Evolutionary conservation across 2,329 filamentous ascomycete species (phyloP).

Genomic region (Beauveria asiatica): DNA sequence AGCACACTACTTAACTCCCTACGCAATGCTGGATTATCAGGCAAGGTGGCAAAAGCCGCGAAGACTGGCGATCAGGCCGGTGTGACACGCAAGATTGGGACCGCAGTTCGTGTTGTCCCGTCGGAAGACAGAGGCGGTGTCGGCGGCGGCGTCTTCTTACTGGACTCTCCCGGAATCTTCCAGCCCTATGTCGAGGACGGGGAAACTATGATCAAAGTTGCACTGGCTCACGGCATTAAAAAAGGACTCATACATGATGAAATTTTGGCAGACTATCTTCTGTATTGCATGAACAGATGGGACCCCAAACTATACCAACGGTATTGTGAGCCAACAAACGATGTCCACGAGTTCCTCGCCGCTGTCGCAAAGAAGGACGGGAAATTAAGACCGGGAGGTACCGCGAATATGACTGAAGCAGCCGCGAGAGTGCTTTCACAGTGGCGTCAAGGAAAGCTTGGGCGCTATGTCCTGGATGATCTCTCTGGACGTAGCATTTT

Average conservation of each 20-base stretch:
- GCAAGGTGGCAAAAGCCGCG: slow-evolving; percentile 55
- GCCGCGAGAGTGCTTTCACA: slow-evolving; percentile 74
- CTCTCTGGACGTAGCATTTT: slow-evolving; percentile 51
- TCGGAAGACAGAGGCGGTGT: slow-evolving; percentile 32
- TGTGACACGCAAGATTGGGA: slow-evolving; percentile 77
- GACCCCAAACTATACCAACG: slow-evolving; percentile 53
- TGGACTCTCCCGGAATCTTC: slow-evolving; percentile 94
- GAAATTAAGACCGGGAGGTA: slow-evolving; percentile 63
- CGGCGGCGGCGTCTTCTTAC: slow-evolving; percentile 64
- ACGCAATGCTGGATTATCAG: slow-evolving; percentile 52
- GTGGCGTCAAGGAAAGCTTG: slow-evolving; percentile 71
- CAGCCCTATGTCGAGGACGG: slow-evolving; percentile 80
- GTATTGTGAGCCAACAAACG: slow-evolving; percentile 70
- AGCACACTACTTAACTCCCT: slow-evolving; percentile 87
- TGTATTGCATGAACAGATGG: slow-evolving; percentile 70
- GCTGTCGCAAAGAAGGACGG: slow-evolving; percentile 67
- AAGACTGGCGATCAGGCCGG: slow-evolving; percentile 81
- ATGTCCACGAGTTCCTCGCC: slow-evolving; percentile 64
- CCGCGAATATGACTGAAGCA: slow-evolving; percentile 60
- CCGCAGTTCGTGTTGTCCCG: slow-evolving; percentile 66
- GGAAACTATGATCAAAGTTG: slow-evolving; percentile 90
- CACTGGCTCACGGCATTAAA: slow-evolving; percentile 83
- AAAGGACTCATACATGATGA: slow-evolving; percentile 73
- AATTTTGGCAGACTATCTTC: slow-evolving; percentile 80
- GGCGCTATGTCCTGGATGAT: slow-evolving; percentile 71